Percentiles rank a stretch among this genome's conserved stretches.
Evolutionary conservation across 495 filamentous ascomycete species (phyloP).

Genomic region (Hypoxylon fragiforme): DNA sequence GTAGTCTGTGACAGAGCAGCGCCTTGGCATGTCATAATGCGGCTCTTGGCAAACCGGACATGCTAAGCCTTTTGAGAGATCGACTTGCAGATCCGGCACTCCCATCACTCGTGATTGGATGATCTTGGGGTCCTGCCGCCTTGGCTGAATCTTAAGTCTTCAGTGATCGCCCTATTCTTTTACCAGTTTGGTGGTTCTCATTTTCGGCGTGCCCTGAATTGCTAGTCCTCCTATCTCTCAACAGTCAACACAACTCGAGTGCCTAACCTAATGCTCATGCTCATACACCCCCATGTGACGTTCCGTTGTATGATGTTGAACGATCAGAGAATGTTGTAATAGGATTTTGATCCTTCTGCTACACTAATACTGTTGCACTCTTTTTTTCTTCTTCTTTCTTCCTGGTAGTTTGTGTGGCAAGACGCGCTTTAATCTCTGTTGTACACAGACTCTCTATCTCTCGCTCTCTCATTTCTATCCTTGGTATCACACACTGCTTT

Average conservation of each 20-base stretch:
- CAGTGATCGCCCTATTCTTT: conserved; percentile 22
- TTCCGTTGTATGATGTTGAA: conserved; percentile 10
- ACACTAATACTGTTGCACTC: not conserved
- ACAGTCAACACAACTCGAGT: not conserved
- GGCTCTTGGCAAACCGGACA: conserved; percentile 22
- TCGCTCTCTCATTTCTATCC: conserved; percentile 4
- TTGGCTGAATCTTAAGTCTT: conserved; percentile 14
- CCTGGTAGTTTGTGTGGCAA: not conserved
- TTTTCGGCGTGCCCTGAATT: conserved; percentile 6
- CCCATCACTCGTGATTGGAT: conserved; percentile 17
- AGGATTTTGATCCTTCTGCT: conserved; percentile 6
- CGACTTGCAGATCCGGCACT: conserved; percentile 22
- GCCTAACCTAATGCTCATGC: not conserved
- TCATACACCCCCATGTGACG: conserved; percentile 6
- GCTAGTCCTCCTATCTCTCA: conserved; percentile 13
- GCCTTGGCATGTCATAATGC: conserved; percentile 22
- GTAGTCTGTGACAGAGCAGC: conserved; percentile 13
- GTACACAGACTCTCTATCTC: too few relatives aligned
- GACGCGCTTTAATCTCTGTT: too few relatives aligned
- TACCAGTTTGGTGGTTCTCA: conserved; percentile 23
- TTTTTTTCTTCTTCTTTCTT: not conserved
- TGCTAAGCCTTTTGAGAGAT: conserved; percentile 20
- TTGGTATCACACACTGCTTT: too few relatives aligned
- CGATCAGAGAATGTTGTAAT: not conserved
- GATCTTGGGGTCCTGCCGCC: not conserved